phyloP scores from a whole-genome alignment of 2,329 filamentous ascomycete species.

The Fusarium nelsonii region DNA sequence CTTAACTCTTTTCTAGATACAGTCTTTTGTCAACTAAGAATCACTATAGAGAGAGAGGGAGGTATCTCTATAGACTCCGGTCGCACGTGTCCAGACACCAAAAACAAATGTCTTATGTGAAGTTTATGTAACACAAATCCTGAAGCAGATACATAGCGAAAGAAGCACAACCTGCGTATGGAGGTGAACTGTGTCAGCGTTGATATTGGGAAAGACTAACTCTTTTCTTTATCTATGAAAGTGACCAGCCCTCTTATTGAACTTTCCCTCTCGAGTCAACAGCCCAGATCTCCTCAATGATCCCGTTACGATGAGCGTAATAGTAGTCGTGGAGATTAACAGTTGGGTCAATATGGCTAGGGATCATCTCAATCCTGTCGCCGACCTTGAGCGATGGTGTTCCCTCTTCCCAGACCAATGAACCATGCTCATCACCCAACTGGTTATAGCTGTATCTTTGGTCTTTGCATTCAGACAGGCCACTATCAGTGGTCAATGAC shows the following conservation, averaged over 20 bases:
- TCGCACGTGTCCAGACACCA: too few relatives aligned
- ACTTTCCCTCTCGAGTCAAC: slow-evolving; percentile 40
- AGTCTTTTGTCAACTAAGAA: too few relatives aligned
- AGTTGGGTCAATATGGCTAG: slow-evolving; percentile 40
- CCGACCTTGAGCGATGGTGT: slow-evolving; percentile 19
- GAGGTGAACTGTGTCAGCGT: too few relatives aligned
- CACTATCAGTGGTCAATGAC: slow-evolving; percentile 36
- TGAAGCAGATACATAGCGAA: too few relatives aligned
- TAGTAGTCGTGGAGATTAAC: slow-evolving; percentile 41
- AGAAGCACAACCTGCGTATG: too few relatives aligned
- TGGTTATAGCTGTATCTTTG: slow-evolving; percentile 10
- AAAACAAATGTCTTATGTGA: too few relatives aligned
- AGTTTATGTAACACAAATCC: too few relatives aligned
- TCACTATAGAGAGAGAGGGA: too few relatives aligned
- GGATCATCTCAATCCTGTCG: slow-evolving; percentile 37
- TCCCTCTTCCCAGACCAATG: slow-evolving; percentile 22
- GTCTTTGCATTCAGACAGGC: slow-evolving; percentile 35
- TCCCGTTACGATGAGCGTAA: slow-evolving; percentile 28
- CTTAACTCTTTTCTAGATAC: too few relatives aligned
- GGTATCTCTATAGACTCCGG: too few relatives aligned
- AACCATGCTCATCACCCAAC: slow-evolving; percentile 39
- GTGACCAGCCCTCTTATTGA: slow-evolving; percentile 3
- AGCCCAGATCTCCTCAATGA: slow-evolving; percentile 30
- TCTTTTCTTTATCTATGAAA: neutral
- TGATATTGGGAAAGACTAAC: too few relatives aligned